Base-by-base conservation (phyloP, 192 early-diverging fungal genomes). In the Rhizophagus clarus region DNA sequence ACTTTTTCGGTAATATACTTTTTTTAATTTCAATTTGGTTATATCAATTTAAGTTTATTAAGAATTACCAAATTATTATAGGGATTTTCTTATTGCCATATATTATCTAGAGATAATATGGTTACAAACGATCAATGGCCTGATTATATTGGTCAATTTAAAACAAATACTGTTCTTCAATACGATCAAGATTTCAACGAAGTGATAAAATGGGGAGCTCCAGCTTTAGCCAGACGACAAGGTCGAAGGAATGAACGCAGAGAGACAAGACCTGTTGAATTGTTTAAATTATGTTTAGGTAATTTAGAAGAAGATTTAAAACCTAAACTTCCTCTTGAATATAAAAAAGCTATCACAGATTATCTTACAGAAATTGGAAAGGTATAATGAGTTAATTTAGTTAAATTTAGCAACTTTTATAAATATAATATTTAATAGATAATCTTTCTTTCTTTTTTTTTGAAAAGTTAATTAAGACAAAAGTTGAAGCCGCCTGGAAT, bases 241-340 rank as follows among this genome's bases (percentile, higher is more conserved):
- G 3, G 24, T 28, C n/a, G 24, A 29, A 28, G 20, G 0, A 1
- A 64, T 3, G 62, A 64, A 8, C 12, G 26, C 6, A 28, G 8
- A 22, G 28, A 64, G 1, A 10, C 3, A 0, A 29, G 14, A 28
- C n/a, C 28, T 28, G 62, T 29, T 22, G 62, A 64, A 29, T 14
- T 64, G 14, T 64, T 64, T 64, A 64, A 64, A 64, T 64, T 64
- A 29, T 20, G 20, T 63, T 76, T 76, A 37, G 51, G 32, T 11
- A 40, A 75, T 40, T 11, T 24, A 4, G 11, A 29, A 42, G 37
- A 76, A n/a, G 3, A 61, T 15, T 20, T 62, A 26, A 76, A 37
- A 40, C 31, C 74, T 32, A 76, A 76, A 62, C 32, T 76, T 28
- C 60, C 61, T 3, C 17, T 24, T 2, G 17, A 40, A 20, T 76